Evolutionary conservation across 768 basidiomycete genomes (phyloP).

Genomic region (Suillus lakei): DNA sequence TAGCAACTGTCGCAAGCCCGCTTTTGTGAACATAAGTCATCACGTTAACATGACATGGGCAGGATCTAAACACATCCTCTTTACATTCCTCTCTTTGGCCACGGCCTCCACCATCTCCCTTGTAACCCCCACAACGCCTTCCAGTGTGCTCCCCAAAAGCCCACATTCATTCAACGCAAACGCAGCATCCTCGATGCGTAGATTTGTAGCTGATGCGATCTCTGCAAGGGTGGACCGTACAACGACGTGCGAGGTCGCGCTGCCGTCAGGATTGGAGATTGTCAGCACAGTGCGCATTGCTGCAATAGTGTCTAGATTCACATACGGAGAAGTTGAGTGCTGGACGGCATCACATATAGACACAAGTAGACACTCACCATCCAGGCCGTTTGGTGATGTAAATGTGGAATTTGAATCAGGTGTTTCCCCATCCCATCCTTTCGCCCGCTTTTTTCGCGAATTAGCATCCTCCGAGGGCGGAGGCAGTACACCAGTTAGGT

Average conservation of each 20-base stretch:
- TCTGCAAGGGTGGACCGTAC: constrained; percentile 76
- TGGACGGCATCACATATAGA: not conserved
- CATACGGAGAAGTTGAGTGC: not conserved
- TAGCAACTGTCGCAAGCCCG: not conserved
- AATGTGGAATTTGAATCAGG: constrained; percentile 40
- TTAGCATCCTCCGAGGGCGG: constrained; percentile 36
- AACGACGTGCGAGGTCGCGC: constrained; percentile 69
- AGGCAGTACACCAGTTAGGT: constrained; percentile 40
- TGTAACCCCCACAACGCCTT: constrained; percentile 59
- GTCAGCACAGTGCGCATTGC: constrained; percentile 62
- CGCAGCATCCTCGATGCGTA: constrained; percentile 84
- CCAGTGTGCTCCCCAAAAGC: constrained; percentile 52
- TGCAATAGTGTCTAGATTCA: constrained; percentile 1
- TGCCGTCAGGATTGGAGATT: constrained; percentile 62
- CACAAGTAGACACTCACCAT: constrained; percentile 38
- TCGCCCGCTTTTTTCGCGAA: constrained; percentile 52
- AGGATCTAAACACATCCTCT: constrained; percentile 67
- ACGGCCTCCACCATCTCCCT: constrained; percentile 71
- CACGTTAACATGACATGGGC: constrained; percentile 55
- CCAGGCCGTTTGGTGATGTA: constrained; percentile 41
- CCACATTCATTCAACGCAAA: constrained; percentile 91
- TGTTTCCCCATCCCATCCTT: constrained; percentile 80
- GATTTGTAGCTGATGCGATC: constrained; percentile 78
- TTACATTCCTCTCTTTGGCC: constrained; percentile 71
- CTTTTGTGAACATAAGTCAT: not conserved